Conservation (phyloP, 1,139 yeast species). For the Sugiyamaella xylanicola region DNA sequence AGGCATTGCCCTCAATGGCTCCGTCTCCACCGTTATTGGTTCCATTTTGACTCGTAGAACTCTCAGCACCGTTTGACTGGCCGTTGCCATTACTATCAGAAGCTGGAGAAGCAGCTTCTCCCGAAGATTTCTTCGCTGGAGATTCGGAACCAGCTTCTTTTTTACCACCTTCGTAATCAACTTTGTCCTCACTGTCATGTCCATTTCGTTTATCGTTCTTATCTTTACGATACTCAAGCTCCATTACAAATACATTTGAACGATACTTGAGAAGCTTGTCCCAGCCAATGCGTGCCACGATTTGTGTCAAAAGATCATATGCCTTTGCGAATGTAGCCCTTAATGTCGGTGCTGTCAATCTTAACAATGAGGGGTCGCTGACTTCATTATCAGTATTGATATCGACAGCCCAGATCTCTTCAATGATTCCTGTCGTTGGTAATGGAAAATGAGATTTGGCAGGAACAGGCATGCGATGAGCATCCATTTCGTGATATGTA, state of each 20-base stretch:
- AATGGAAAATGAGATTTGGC: constrained; percentile 73
- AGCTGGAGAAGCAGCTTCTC: constrained; percentile 3
- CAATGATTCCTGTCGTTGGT: constrained; percentile 70
- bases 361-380: constrained; percentile 67
- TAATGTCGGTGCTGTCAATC: constrained; percentile 75
- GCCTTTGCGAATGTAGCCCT: constrained; percentile 80
- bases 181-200: constrained; percentile 8
- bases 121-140: background rate
- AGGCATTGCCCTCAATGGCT: constrained; percentile 9
- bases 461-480: constrained; percentile 59
- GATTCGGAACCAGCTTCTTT: no score
- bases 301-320: constrained; percentile 72
- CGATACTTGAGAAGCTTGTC: constrained; percentile 76
- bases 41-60: background rate
- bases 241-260: constrained; percentile 91
- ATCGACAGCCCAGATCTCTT: constrained; percentile 51
- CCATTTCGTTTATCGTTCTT: constrained; percentile 16
- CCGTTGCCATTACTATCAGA: constrained; percentile 5
- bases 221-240: constrained; percentile 67
- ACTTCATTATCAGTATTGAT: constrained; percentile 46
- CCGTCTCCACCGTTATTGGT: background rate
- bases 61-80: background rate
- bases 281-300: constrained; percentile 82
- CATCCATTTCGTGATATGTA: constrained; percentile 60
- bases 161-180: no score